A percentile compares a stretch with the other conserved stretches of the same genome.
phyloP scores from a whole-genome alignment of 2,329 filamentous ascomycete species.

The Scolecobasidium constrictum region DNA sequence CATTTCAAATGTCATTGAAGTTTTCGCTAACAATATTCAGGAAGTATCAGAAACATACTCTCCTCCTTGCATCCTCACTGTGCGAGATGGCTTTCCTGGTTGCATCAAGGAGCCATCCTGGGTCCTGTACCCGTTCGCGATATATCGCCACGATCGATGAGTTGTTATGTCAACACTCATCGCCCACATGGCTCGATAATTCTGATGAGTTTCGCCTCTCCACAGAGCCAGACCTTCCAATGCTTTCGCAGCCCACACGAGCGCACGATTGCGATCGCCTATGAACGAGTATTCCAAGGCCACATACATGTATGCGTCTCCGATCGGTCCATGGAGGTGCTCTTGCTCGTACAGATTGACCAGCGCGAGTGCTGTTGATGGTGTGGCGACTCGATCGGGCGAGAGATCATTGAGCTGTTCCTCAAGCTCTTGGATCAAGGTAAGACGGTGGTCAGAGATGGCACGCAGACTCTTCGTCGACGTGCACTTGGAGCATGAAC shows the following conservation, averaged over 20 bases:
- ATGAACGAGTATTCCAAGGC: slow-evolving; percentile 30
- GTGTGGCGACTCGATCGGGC: slow-evolving; percentile 7
- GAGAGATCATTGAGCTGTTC: slow-evolving; percentile 26
- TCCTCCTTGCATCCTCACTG: too few relatives aligned
- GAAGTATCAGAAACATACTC: too few relatives aligned
- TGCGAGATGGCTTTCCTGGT: too few relatives aligned
- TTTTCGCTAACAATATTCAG: too few relatives aligned
- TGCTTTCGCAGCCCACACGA: slow-evolving; percentile 19
- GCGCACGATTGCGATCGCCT: slow-evolving; percentile 21
- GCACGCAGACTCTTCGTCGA: slow-evolving; percentile 16
- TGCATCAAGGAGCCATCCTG: neutral
- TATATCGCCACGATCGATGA: slow-evolving; percentile 4
- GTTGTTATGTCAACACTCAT: neutral
- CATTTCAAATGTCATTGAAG: too few relatives aligned
- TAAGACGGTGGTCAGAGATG: slow-evolving; percentile 25
- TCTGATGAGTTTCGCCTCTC: slow-evolving; percentile 2
- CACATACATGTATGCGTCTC: slow-evolving; percentile 26
- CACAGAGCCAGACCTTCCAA: slow-evolving; percentile 4
- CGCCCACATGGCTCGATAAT: slow-evolving; percentile 4
- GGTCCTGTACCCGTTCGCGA: neutral
- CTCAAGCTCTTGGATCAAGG: slow-evolving; percentile 21
- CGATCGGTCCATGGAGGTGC: slow-evolving; percentile 19
- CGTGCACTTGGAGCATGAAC: slow-evolving; percentile 26
- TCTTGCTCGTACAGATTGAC: slow-evolving; percentile 27
- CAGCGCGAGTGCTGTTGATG: slow-evolving; percentile 27